Evolutionary conservation across 2,329 filamentous ascomycete species (phyloP), one percentile per base, ranked within the genome.

Genomic region (Fusarium solani-melongenae): DNA sequence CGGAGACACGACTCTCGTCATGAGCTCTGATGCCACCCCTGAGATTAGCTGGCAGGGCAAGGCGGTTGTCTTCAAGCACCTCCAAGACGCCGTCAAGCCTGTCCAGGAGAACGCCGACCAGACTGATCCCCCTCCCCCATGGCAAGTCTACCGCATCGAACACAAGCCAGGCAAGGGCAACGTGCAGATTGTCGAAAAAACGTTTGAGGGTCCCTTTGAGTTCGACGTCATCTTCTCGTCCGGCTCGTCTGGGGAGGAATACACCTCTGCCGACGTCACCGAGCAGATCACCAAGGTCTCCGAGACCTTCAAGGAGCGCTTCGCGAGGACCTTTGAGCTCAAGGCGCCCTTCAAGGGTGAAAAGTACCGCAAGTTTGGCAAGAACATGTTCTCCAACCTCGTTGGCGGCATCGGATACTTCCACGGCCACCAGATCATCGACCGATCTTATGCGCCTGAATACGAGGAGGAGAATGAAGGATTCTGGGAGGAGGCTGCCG

Each of bases 391-490:
- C 76, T 98, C 96, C 2, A 99, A 98, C 81, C 86, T 99, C 36
- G 88, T 98, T 38, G 96, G 96, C 64, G 96, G 96, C 55, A 94
- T 98, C 76, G 96, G 96, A 10, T 98, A 97, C 84, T 99, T 99
- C 85, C 90, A 97, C 78, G 96, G 96, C 44, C 89, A 96, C 66
- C 92, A 94, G 36, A 84, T 98, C 24, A 93, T 98, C 61, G 96
- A 99, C 80, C 92, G 95, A 39, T 98, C 95, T 1, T 94, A 96
- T 78, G 94, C 94, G n/a, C 86, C 92, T 11, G 96, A 97, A 78
- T 98, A 98, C 76, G 94, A 98, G 12, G 96, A 99, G 84, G 94
- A 97, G 73, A 94, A 94, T 67, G 96, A 98, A 82, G 93, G 94
- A 0, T 98, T 98, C 84, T 98, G 96, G 95, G 92, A 96, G 79